phyloP scores from a whole-genome alignment of 768 basidiomycete species.

The Candolleomyces aberdarensis region DNA sequence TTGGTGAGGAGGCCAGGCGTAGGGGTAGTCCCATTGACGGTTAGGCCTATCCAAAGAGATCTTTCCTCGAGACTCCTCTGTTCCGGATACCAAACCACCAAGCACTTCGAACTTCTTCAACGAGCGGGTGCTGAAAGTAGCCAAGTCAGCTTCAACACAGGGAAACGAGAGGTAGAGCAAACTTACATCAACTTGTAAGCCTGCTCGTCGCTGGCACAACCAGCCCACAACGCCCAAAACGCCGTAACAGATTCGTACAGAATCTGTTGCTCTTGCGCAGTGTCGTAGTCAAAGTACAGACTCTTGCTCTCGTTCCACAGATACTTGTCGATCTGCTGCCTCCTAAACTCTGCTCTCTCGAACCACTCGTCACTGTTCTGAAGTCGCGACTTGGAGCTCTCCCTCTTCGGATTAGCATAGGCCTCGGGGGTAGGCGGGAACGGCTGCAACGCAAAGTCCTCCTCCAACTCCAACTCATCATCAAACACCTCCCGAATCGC shows the following conservation, averaged over 20 bases:
- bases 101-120: constrained; percentile 95
- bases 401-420: constrained; percentile 60
- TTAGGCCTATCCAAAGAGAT: constrained; percentile 96
- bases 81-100: constrained; percentile 93
- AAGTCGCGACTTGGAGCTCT: constrained; percentile 52
- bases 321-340: constrained; percentile 86
- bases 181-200: constrained; percentile 90
- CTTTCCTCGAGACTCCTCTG: constrained; percentile 93
- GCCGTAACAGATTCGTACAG: constrained; percentile 96
- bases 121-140: constrained; percentile 61
- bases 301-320: constrained; percentile 96
- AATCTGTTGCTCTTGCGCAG: constrained; percentile 84
- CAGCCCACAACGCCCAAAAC: constrained; percentile 97
- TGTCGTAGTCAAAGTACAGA: constrained; percentile 97
- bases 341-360: constrained; percentile 78
- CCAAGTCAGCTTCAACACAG: constrained; percentile 14
- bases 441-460: constrained; percentile 87
- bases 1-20: constrained; percentile 90
- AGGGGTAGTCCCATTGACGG: constrained; percentile 99
- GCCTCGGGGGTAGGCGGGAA: constrained; percentile 82
- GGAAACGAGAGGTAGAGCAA: constrained; percentile 2
- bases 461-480: constrained; percentile 87
- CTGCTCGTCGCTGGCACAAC: constrained; percentile 95
- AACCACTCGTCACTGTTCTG: constrained; percentile 94
- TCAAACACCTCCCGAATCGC: constrained; percentile 95